These are phyloP conservation scores for Lonicera japonica DNA, from an alignment of 129 eudicot genomes.

Conservation along the genomic window DNA sequence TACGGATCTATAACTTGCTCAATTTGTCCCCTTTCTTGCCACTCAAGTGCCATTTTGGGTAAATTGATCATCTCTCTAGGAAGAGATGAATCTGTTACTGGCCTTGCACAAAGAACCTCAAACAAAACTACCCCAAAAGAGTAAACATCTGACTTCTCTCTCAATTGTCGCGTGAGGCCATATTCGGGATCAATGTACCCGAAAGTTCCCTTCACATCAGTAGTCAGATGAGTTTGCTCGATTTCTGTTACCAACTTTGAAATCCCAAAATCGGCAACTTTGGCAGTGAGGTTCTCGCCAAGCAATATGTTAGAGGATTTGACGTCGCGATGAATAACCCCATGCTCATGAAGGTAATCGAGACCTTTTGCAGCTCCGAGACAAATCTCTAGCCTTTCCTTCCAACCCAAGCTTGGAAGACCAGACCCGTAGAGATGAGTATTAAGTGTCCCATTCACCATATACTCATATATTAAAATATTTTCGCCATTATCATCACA, in stretches of 20 bases:
- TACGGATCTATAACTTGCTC: no score
- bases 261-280: constrained; percentile 18
- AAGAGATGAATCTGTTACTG: not conserved
- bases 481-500: not conserved
- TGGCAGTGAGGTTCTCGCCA: constrained; percentile 9
- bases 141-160: constrained; percentile 20
- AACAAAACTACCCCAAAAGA: constrained; percentile 13
- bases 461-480: not conserved
- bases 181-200: constrained; percentile 9
- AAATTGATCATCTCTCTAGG: no score
- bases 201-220: constrained; percentile 13
- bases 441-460: not conserved
- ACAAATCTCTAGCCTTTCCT: constrained; percentile 17
- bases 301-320: constrained; percentile 14
- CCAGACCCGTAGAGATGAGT: not conserved
- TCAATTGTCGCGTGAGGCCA: not conserved
- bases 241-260: constrained; percentile 1
- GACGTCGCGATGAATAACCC: constrained; percentile 15
- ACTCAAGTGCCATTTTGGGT: no score
- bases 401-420: constrained; percentile 10
- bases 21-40: no score
- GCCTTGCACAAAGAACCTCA: constrained; percentile 14
- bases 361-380: constrained; percentile 15
- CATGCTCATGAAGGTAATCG: constrained; percentile 13
- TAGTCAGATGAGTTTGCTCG: constrained; percentile 9